phyloP scores from a whole-genome alignment of 768 basidiomycete genomes.

The Boletus subparvulus region DNA sequence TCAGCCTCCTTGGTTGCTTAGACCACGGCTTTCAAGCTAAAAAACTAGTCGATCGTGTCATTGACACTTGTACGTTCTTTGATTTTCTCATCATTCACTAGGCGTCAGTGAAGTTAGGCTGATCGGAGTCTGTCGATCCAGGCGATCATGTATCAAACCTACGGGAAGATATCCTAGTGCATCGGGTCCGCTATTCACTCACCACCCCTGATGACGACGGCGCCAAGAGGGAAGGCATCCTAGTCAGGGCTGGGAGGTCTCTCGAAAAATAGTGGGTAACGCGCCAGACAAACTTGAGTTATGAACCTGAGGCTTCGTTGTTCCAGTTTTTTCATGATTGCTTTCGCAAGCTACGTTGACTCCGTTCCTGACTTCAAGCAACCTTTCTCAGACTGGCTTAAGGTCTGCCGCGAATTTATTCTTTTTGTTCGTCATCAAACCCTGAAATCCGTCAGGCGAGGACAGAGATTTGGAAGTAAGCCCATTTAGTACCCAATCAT shows the following conservation, averaged over 20 bases:
- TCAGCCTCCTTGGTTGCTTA: slow-evolving; percentile 89
- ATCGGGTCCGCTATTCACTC: slow-evolving; percentile 84
- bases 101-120: background rate
- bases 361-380: slow-evolving; percentile 61
- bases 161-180: slow-evolving; percentile 81
- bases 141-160: slow-evolving; percentile 92
- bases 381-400: slow-evolving; percentile 85
- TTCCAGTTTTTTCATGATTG: slow-evolving; percentile 86
- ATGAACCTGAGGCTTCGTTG: background rate
- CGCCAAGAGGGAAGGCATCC: slow-evolving; percentile 46
- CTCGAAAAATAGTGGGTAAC: slow-evolving; percentile 84
- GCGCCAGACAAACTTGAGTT: background rate
- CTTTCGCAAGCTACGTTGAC: slow-evolving; percentile 86
- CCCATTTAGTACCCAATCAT: slow-evolving; percentile 3
- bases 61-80: slow-evolving; percentile 61
- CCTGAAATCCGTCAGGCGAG: slow-evolving; percentile 48
- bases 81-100: background rate
- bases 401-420: slow-evolving; percentile 42
- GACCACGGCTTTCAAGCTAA: slow-evolving; percentile 88
- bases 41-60: slow-evolving; percentile 83
- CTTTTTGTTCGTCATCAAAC: background rate
- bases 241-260: slow-evolving; percentile 70
- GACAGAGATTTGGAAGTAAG: slow-evolving; percentile 93
- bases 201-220: slow-evolving; percentile 69
- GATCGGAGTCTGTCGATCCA: slow-evolving; percentile 30